Base-by-base conservation (phyloP, 1,139 yeast species). In the Diutina ranongensis region DNA sequence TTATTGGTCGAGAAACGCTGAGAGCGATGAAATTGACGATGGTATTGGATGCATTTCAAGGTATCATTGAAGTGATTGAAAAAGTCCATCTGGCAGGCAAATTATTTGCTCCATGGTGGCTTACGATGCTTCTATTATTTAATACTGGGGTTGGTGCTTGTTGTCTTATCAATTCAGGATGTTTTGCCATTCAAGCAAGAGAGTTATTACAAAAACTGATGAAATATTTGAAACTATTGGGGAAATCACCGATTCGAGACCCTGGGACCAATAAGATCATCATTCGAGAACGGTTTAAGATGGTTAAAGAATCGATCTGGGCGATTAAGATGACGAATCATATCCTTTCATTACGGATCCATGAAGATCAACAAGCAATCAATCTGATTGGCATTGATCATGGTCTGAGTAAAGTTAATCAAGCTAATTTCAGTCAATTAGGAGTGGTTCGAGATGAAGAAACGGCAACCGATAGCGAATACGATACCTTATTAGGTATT, bases 251-350 rank as follows among this genome's bases (percentile, higher is more conserved):
- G 3, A 67, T 68, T 2, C 53, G 60, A 28, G 60, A 64, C 46
- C 34, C 34, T 4, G 59, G 56, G 4, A 51, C 57, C 31, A 71
- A 72, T 18, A 60, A 60, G 47, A 55, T 71, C 12, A 54, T 68
- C 5, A 55, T 61, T 31, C 65, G 65, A 42, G 74, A 68, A 46
- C 57, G 79, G 46, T 74, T 73, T 55, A 70, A 67, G 44, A 80
- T 80, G 86, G 77, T 74, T 10, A 67, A 69, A 46, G 85, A 80
- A 55, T 76, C 83, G 55, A 57, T 76, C 27, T 80, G 86, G 86
- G 80, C 78, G 1, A 57, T 80, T 35, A 76, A 76, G 50, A 74
- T 72, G 65, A 63, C 78, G 46, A 77, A 76, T 52, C 74, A 74
- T 49, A 68, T 77, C 51, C 59, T 76, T 44, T 60, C 71, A 15